Evolutionary conservation across 352 stramenopile genomes (phyloP), one percentile per base, ranked within the genome.

Genomic region (Phytophthora chlamydospora): DNA sequence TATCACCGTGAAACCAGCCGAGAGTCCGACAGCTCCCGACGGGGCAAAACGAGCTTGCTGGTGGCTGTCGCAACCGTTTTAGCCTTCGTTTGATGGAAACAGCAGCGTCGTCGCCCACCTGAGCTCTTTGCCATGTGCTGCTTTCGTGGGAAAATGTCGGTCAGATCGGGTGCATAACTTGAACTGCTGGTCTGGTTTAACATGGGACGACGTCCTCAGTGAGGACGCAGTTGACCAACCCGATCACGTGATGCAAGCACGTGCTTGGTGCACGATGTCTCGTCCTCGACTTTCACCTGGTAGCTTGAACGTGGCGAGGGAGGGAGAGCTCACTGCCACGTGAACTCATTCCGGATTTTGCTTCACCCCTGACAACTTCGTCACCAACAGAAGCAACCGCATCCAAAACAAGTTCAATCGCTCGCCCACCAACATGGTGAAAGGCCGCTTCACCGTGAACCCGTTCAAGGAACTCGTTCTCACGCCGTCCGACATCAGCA

Each of bases 361-460:
- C 63, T 59, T 43, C 14, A 38, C 59, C 38, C 33, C 55, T 16
- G 19, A 56, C 54, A 61, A 58, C 21, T 60, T 55, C 13, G 8
- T 24, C 45, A 17, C 11, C 11, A 32, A 39, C 5, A 29, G 46
- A 43, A 55, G 8, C 12, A 1, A 24, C 19, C 47, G 7, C n/a
- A n/a, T 27, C 16, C 14, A 45, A 14, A 29, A 6, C 42, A 40
- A 6, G 8, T 13, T 41, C 33, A n/a, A 17, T 57, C 27, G 14
- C 17, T n/a, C 17, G 29, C 10, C 32, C 32, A 27, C 7, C 16
- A 19, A 13, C 5, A 75, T 75, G 66, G 56, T 66, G 36, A 73
- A 69, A 31, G 68, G 65, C 31, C 58, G 68, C 54, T 76, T 76
- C 62, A 73, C 58, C 21, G 51, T 76, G 24, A 77, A 77, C 46